Evolutionary conservation across 2,329 filamentous ascomycete genomes (phyloP).

Genomic region (Cladosporium colombiae): DNA sequence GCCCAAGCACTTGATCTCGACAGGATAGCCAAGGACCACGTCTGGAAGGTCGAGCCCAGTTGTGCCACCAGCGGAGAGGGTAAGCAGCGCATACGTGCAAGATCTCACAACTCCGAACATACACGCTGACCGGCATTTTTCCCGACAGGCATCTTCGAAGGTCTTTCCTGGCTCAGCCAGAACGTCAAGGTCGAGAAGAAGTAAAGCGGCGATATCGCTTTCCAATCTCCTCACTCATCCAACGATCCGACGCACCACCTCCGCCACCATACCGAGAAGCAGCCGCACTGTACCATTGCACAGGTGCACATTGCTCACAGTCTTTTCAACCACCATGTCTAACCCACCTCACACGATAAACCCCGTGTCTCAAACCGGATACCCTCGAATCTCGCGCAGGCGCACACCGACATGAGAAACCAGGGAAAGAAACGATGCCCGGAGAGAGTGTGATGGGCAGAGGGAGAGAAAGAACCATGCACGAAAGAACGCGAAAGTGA

Average conservation of each 20-base stretch:
- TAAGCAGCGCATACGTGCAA: background rate
- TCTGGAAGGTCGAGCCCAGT: slow-evolving; percentile 57
- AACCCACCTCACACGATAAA: background rate
- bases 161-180: slow-evolving; percentile 53
- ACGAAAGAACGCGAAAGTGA: background rate
- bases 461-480: background rate
- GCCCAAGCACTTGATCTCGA: slow-evolving; percentile 51
- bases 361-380: background rate
- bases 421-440: background rate
- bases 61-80: slow-evolving; percentile 55
- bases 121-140: background rate
- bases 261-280: background rate
- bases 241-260: background rate
- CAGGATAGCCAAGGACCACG: slow-evolving; percentile 53
- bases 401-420: background rate
- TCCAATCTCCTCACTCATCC: no score
- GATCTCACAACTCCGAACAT: no score
- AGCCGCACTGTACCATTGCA: background rate
- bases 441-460: no score
- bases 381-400: slow-evolving; percentile 3
- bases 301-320: background rate
- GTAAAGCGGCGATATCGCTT: background rate
- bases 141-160: slow-evolving; percentile 49
- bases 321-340: background rate
- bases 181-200: slow-evolving; percentile 46